phyloP scores from a whole-genome alignment of 2,329 filamentous ascomycete species.

The Microcyclosporella mali region DNA sequence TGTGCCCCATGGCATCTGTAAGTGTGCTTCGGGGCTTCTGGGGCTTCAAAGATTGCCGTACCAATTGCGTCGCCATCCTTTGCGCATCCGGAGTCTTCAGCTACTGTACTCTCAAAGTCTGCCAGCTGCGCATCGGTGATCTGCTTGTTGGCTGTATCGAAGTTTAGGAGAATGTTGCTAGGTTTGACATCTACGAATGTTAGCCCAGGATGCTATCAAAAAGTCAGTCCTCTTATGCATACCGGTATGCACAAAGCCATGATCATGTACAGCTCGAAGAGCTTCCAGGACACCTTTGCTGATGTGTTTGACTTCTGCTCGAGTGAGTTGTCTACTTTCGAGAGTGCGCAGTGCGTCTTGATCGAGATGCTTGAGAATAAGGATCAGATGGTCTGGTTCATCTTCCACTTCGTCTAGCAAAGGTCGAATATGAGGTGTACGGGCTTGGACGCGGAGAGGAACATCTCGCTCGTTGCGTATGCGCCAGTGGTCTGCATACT shows the following conservation, averaged over 20 bases:
- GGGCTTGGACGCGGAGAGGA: conserved; percentile 4
- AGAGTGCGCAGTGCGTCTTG: background rate
- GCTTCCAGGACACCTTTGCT: conserved; percentile 20
- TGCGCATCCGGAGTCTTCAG: conserved; percentile 14
- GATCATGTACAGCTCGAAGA: conserved; percentile 21
- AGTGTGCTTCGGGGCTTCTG: conserved; percentile 33
- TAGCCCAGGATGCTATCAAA: background rate
- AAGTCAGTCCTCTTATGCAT: background rate
- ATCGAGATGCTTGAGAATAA: conserved; percentile 6
- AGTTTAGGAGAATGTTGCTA: conserved; percentile 35
- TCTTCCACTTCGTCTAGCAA: conserved; percentile 6
- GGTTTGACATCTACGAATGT: conserved; percentile 28
- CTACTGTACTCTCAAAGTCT: conserved; percentile 3
- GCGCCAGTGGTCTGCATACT: conserved; percentile 2
- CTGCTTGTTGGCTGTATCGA: conserved; percentile 14
- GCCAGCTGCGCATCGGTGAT: conserved; percentile 32
- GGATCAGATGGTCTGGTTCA: background rate
- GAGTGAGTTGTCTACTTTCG: background rate
- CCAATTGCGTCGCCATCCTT: conserved; percentile 28
- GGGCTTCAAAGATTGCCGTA: conserved; percentile 32
- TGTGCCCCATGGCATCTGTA: conserved; percentile 31
- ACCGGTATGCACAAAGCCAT: conserved; percentile 27
- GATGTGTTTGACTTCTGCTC: conserved; percentile 12
- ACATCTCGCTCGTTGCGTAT: conserved; percentile 6
- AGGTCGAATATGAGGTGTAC: conserved; percentile 6